Percentiles rank a stretch among this genome's conserved stretches.
phyloP scores from a whole-genome alignment of 257 asterid species.

The Solanum medicagineum region DNA sequence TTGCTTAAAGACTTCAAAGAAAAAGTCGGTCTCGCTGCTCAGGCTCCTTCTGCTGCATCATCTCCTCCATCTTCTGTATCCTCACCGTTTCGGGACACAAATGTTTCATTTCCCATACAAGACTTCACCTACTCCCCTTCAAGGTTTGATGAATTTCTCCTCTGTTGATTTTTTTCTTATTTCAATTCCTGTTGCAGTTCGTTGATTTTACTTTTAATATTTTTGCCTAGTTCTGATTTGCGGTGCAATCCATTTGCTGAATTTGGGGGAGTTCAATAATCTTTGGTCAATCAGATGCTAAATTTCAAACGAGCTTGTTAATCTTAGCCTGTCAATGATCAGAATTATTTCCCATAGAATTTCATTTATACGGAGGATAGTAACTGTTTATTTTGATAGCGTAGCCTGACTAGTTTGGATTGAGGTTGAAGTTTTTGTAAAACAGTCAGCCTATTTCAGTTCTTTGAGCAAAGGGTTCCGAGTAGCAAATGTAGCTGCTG shows the following conservation, averaged over 20 bases:
- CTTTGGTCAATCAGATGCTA: not conserved
- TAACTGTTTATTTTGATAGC: not conserved
- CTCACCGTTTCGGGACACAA: conserved; percentile 43
- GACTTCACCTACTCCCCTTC: conserved; percentile 57
- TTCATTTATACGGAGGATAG: not conserved
- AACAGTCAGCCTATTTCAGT: not conserved
- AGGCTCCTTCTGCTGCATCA: conserved; percentile 41
- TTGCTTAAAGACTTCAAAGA: conserved; percentile 96
- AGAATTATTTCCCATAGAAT: not conserved
- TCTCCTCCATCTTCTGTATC: conserved; percentile 36
- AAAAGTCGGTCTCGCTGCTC: conserved; percentile 81
- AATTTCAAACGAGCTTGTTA: not conserved
- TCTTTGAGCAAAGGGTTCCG: not conserved
- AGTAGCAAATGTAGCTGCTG: not conserved
- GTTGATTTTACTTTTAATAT: not conserved
- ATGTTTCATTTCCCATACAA: conserved; percentile 32
- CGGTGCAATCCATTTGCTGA: not conserved
- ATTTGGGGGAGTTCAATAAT: not conserved
- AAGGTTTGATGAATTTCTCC: conserved; percentile 33
- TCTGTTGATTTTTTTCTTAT: not conserved
- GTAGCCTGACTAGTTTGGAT: not conserved
- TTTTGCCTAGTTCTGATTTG: not conserved
- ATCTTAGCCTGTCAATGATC: not conserved
- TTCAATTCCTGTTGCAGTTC: not conserved
- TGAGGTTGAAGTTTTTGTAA: not conserved